Conservation (phyloP, 139 green algal species). For the Bryopsis sp. region DNA sequence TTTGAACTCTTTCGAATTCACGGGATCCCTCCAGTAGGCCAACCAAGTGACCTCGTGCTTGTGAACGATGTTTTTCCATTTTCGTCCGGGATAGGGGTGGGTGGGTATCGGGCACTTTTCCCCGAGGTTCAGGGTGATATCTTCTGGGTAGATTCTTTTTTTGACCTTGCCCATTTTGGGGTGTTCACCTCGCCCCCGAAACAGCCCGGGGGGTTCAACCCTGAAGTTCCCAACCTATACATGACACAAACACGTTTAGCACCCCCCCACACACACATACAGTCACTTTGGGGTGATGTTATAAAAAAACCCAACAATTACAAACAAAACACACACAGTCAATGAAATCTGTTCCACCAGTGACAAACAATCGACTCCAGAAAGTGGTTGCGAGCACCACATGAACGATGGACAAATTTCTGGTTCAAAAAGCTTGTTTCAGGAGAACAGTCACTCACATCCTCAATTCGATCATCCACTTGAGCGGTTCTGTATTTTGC, state of each 20-base stretch:
- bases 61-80: slow-evolving; percentile 55
- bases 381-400: too few relatives aligned
- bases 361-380: too few relatives aligned
- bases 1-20: slow-evolving; percentile 78
- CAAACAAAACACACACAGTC: too few relatives aligned
- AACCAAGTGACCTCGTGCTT: slow-evolving; percentile 96
- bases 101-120: slow-evolving; percentile 58
- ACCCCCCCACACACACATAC: neutral
- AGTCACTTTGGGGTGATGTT: too few relatives aligned
- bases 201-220: slow-evolving; percentile 94
- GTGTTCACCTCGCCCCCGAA: slow-evolving; percentile 95
- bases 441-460: slow-evolving; percentile 32
- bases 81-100: slow-evolving; percentile 71
- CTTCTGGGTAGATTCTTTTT: slow-evolving; percentile 82
- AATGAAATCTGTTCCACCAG: too few relatives aligned
- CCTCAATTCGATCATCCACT: slow-evolving; percentile 81
- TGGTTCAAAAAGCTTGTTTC: too few relatives aligned
- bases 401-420: too few relatives aligned
- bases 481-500: slow-evolving; percentile 84
- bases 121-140: slow-evolving; percentile 99
- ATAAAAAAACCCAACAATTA: too few relatives aligned
- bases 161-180: slow-evolving; percentile 98
- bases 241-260: neutral
- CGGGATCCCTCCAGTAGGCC: slow-evolving; percentile 93
- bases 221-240: slow-evolving; percentile 95